Conservation (phyloP, 306 rosid genomes). For the Erythrophleum fordii region DNA sequence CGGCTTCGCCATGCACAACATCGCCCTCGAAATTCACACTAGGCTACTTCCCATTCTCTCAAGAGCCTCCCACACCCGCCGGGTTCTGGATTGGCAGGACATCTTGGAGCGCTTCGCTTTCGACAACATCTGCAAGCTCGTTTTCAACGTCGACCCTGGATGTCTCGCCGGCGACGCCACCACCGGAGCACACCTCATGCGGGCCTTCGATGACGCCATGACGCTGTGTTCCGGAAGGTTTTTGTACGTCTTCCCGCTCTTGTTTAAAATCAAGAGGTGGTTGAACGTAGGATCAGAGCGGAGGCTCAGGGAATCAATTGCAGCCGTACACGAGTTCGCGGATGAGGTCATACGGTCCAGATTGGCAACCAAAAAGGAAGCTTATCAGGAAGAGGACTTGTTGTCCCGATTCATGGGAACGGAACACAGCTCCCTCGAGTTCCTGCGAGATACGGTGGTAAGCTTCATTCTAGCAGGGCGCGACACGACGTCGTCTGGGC, state of each 20-base stretch:
- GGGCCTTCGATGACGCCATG: slow-evolving; percentile 65
- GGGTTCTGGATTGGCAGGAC: slow-evolving; percentile 57
- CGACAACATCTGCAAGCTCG: slow-evolving; percentile 66
- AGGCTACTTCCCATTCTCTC: slow-evolving; percentile 52
- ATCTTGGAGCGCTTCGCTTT: slow-evolving; percentile 67
- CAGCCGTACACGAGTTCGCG: slow-evolving; percentile 55
- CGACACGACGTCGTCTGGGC: slow-evolving; percentile 70
- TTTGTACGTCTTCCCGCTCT: slow-evolving; percentile 27
- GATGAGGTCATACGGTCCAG: slow-evolving; percentile 54
- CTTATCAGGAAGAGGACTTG: slow-evolving; percentile 38
- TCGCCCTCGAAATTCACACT: slow-evolving; percentile 44
- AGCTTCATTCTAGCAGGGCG: slow-evolving; percentile 76
- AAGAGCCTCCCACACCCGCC: slow-evolving; percentile 19
- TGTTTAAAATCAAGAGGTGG: slow-evolving; percentile 40
- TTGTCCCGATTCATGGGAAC: slow-evolving; percentile 60
- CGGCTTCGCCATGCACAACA: slow-evolving; percentile 52
- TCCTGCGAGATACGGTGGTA: slow-evolving; percentile 64
- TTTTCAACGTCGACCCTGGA: slow-evolving; percentile 59
- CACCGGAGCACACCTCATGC: slow-evolving; percentile 53
- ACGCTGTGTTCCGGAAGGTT: slow-evolving; percentile 50
- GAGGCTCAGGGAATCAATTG: slow-evolving; percentile 46
- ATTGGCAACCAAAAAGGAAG: slow-evolving; percentile 22
- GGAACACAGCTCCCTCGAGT: slow-evolving; percentile 42
- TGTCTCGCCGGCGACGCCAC: slow-evolving; percentile 57
- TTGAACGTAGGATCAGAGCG: slow-evolving; percentile 54